Conservation (phyloP, 2,329 filamentous ascomycete species). For the Cladosporium sp. region DNA sequence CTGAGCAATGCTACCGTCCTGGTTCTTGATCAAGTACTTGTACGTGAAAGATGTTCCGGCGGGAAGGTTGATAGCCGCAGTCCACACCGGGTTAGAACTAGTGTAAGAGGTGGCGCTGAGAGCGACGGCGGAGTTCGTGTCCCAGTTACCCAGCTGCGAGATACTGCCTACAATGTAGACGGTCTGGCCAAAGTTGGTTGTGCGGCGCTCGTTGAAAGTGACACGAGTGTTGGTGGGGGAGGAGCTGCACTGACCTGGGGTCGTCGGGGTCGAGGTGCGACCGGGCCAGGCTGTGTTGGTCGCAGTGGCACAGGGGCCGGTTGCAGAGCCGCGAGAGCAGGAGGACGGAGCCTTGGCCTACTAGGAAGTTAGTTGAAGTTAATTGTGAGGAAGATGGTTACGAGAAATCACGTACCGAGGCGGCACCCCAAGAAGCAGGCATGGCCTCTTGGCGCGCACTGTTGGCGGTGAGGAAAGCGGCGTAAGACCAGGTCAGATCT, state of each 20-base stretch:
- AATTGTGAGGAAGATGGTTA: too few species aligned
- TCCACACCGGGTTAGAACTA: slow-evolving; percentile 60
- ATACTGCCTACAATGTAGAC: slow-evolving; percentile 64
- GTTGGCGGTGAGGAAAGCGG: slow-evolving; percentile 65
- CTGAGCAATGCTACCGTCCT: slow-evolving; percentile 49
- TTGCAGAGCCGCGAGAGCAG: slow-evolving; percentile 30
- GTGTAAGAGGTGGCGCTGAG: slow-evolving; percentile 62
- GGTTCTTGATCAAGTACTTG: slow-evolving; percentile 64
- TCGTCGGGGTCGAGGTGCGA: slow-evolving; percentile 20
- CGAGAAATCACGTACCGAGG: slow-evolving; percentile 16
- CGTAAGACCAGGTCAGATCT: slow-evolving; percentile 74
- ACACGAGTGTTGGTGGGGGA: slow-evolving; percentile 46
- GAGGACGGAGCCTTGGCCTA: slow-evolving; percentile 26
- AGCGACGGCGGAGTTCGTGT: slow-evolving; percentile 51
- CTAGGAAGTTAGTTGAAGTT: not conserved
- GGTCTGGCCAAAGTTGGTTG: slow-evolving; percentile 60
- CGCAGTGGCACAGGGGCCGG: slow-evolving; percentile 30
- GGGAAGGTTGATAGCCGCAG: slow-evolving; percentile 52
- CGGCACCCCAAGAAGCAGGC: slow-evolving; percentile 56
- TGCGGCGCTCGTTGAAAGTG: slow-evolving; percentile 60
- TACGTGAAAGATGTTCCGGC: slow-evolving; percentile 61
- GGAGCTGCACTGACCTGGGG: slow-evolving; percentile 25
- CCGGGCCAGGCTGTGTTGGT: slow-evolving; percentile 31
- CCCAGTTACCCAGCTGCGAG: slow-evolving; percentile 61
- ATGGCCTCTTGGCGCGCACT: slow-evolving; percentile 57